phyloP scores from a whole-genome alignment of 768 basidiomycete species.

The Pleurotus djamor region DNA sequence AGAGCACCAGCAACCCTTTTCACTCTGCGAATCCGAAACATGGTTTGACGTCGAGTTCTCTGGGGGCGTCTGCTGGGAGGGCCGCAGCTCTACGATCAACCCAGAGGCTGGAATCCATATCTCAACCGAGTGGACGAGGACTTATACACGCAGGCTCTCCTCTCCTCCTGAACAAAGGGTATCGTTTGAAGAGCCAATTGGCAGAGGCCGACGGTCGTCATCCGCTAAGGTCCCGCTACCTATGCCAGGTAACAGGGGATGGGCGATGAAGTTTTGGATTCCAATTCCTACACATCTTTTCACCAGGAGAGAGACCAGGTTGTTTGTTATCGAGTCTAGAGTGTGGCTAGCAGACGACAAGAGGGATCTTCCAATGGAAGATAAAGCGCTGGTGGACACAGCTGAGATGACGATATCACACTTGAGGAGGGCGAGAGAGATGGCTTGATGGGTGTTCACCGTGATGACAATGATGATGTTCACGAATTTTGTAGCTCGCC shows the following conservation, averaged over 20 bases:
- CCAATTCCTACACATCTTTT: slow-evolving; percentile 49
- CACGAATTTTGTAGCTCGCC: too few relatives aligned
- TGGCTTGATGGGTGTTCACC: slow-evolving; percentile 14
- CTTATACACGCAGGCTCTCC: slow-evolving; percentile 9
- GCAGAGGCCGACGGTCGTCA: background rate
- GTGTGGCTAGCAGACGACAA: slow-evolving; percentile 32
- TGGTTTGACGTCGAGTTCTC: background rate
- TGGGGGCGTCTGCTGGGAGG: background rate
- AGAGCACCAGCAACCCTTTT: background rate
- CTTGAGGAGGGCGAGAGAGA: slow-evolving; percentile 37
- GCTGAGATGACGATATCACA: slow-evolving; percentile 41
- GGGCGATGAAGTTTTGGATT: slow-evolving; percentile 38
- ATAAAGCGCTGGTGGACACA: slow-evolving; percentile 17
- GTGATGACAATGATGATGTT: too few relatives aligned
- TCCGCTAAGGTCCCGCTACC: background rate
- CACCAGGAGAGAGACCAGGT: slow-evolving; percentile 40
- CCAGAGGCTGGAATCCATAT: slow-evolving; percentile 3
- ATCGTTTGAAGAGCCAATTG: background rate
- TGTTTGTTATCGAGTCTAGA: slow-evolving; percentile 35
- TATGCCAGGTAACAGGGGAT: slow-evolving; percentile 16
- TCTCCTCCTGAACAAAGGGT: background rate
- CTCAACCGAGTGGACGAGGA: background rate
- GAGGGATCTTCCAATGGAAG: slow-evolving; percentile 11
- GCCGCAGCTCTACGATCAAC: background rate
- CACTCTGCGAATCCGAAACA: slow-evolving; percentile 1